A percentile compares a stretch with the other conserved stretches of the same genome.
These are phyloP conservation scores for Helichrysum umbraculigerum DNA, from an alignment of 129 eudicot species.

Conservation along the genomic window DNA sequence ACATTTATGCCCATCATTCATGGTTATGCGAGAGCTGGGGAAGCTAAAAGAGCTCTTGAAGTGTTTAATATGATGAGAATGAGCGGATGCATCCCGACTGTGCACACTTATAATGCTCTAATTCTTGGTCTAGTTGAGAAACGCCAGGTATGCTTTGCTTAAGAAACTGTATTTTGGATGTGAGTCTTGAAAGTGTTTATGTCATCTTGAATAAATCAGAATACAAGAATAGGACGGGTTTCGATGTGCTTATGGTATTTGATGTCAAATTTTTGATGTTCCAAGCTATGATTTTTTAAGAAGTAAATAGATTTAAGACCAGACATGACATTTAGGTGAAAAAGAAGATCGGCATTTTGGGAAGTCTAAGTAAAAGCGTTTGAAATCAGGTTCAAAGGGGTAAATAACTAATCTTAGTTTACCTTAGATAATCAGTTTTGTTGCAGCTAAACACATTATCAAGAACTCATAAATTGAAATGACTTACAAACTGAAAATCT, in stretches of 20 bases:
- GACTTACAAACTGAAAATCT: not conserved
- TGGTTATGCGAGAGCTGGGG: conserved; percentile 80
- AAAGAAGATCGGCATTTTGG: too few species aligned
- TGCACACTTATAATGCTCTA: conserved; percentile 77
- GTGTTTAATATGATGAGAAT: conserved; percentile 86
- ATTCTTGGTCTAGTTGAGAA: conserved; percentile 90
- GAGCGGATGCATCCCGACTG: conserved; percentile 90
- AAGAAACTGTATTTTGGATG: not conserved
- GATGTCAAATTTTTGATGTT: not conserved
- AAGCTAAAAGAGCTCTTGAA: conserved; percentile 68
- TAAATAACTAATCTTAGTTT: not conserved
- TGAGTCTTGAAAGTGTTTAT: not conserved
- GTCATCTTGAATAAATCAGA: not conserved
- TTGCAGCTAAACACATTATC: not conserved
- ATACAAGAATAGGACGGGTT: not conserved
- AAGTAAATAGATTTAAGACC: not conserved
- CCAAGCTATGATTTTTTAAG: not conserved
- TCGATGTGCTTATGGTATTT: not conserved
- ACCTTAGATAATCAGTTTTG: not conserved
- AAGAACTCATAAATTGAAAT: not conserved
- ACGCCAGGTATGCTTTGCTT: conserved; percentile 53
- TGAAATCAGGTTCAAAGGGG: not conserved
- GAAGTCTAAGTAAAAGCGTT: not conserved
- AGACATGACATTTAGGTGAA: not conserved
- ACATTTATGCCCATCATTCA: conserved; percentile 96